Conservation (phyloP, 2,329 filamentous ascomycete genomes). For the Venturia oleaginea region DNA sequence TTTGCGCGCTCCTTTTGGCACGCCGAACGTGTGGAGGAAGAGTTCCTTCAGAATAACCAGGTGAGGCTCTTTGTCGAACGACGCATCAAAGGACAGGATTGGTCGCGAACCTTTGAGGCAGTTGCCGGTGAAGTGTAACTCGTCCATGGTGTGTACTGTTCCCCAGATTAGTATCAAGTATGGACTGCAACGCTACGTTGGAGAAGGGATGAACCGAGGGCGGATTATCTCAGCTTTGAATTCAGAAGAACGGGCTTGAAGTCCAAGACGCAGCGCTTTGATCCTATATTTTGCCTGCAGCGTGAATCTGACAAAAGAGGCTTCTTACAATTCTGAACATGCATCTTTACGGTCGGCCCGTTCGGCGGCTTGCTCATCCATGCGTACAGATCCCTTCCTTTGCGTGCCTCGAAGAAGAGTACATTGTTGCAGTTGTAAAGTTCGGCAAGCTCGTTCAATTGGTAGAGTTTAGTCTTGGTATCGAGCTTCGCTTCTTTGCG, state of each 20-base stretch:
- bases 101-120: conserved; percentile 89
- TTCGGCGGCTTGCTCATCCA: conserved; percentile 91
- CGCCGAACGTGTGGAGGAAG: conserved; percentile 82
- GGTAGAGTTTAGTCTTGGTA: conserved; percentile 73
- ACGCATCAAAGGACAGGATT: conserved; percentile 80
- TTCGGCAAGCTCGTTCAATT: conserved; percentile 40
- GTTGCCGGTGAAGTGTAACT: conserved; percentile 94
- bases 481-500: conserved; percentile 96
- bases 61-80: conserved; percentile 74
- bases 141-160: conserved; percentile 83
- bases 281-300: not conserved
- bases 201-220: not conserved
- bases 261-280: not conserved
- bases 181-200: conserved; percentile 19
- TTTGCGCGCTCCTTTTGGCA: conserved; percentile 78
- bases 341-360: conserved; percentile 64
- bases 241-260: not conserved
- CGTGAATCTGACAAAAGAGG: not conserved
- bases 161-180: conserved; percentile 27
- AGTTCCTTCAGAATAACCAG: conserved; percentile 81
- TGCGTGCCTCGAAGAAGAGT: conserved; percentile 90
- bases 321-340: conserved; percentile 64
- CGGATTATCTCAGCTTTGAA: not conserved
- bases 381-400: conserved; percentile 87
- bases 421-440: conserved; percentile 93